phyloP scores from a whole-genome alignment of 371 early-diverging fungal genomes.

The Circinella minor region DNA sequence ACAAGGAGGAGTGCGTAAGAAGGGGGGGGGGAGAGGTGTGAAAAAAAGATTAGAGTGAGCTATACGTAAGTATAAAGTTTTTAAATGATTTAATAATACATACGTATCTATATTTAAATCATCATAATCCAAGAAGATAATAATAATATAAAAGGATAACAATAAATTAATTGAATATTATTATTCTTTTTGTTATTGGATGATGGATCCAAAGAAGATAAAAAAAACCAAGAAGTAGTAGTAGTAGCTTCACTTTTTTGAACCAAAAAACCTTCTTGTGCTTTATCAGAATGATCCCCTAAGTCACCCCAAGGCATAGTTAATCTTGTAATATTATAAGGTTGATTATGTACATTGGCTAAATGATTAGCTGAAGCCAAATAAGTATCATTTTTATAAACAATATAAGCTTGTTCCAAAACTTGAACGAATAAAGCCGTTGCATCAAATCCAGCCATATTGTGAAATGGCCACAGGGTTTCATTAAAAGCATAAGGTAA shows the following conservation, averaged over 20 bases:
- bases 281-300: constrained; percentile 11
- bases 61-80: too few species aligned
- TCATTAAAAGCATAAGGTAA: constrained; percentile 49
- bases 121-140: too few species aligned
- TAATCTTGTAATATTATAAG: constrained; percentile 31
- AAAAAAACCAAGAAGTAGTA: too few species aligned
- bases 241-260: not conserved
- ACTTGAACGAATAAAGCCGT: constrained; percentile 37
- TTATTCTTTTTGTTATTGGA: too few species aligned
- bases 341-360: constrained; percentile 14
- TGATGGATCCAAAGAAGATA: too few species aligned
- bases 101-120: too few species aligned
- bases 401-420: constrained; percentile 47
- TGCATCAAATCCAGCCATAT: constrained; percentile 30
- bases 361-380: constrained; percentile 8
- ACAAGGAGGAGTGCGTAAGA: too few species aligned
- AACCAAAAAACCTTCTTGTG: constrained; percentile 7
- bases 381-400: constrained; percentile 41
- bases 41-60: too few species aligned
- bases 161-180: too few species aligned
- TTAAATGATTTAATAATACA: too few species aligned
- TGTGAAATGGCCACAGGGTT: constrained; percentile 42
- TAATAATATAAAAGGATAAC: too few species aligned
- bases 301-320: constrained; percentile 23
- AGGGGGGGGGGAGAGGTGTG: too few species aligned